These are phyloP conservation scores for Cladosporium cucumerinum DNA, from an alignment of 2,329 filamentous ascomycete genomes.

Conservation along the genomic window DNA sequence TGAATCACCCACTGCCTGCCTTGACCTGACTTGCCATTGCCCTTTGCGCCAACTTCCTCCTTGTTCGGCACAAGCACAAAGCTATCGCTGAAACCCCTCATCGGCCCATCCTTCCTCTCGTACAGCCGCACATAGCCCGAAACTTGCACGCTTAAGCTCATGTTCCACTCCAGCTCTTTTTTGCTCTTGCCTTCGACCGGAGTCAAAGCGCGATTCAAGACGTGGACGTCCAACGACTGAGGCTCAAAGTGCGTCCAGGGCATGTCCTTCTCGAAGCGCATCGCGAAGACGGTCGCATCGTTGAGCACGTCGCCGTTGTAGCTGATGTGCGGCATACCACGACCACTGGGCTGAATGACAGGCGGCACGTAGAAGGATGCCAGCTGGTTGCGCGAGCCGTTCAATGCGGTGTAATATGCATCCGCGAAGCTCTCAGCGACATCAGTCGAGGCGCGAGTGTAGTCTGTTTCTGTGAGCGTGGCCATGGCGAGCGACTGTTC, in stretches of 20 bases:
- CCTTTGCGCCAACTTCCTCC: constrained; percentile 32
- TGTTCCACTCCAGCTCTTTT: constrained; percentile 54
- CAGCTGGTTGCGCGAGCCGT: constrained; percentile 56
- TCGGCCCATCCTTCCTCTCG: constrained; percentile 55
- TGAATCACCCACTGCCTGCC: constrained; percentile 41
- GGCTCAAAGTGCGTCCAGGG: constrained; percentile 66
- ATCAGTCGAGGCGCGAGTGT: constrained; percentile 37
- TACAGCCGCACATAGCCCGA: constrained; percentile 69
- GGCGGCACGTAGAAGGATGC: constrained; percentile 67
- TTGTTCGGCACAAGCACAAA: constrained; percentile 70
- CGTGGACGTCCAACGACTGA: constrained; percentile 72
- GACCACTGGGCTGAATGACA: constrained; percentile 52
- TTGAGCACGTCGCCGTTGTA: constrained; percentile 72
- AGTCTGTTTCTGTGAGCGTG: constrained; percentile 31
- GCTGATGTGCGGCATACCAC: constrained; percentile 62
- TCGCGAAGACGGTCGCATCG: constrained; percentile 63
- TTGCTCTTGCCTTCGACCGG: constrained; percentile 27
- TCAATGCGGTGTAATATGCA: constrained; percentile 72
- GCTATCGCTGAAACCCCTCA: constrained; percentile 72
- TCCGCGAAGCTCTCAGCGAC: constrained; percentile 70
- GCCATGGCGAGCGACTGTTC: constrained; percentile 21
- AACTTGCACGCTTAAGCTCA: constrained; percentile 68
- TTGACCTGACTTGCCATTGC: constrained; percentile 31
- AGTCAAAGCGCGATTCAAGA: constrained; percentile 60
- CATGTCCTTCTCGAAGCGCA: constrained; percentile 65